These are phyloP conservation scores for Globisporangium iwayamae DNA, from an alignment of 352 stramenopile species.

Conservation along the genomic window DNA sequence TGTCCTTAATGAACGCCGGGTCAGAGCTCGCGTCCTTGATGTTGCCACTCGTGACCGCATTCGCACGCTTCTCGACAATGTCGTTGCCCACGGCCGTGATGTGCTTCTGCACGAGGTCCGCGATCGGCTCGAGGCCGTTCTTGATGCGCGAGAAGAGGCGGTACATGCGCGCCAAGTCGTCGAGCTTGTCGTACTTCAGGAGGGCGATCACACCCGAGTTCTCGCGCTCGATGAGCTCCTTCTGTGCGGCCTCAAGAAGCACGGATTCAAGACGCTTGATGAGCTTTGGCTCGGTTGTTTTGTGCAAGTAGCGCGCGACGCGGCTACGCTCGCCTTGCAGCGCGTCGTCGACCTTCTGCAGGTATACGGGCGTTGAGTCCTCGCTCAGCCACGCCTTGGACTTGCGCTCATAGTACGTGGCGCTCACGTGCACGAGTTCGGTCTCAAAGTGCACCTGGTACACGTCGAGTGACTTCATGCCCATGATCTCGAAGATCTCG, in stretches of 20 bases:
- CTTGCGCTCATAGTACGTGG: slow-evolving; percentile 95
- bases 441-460: slow-evolving; percentile 96
- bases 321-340: slow-evolving; percentile 79
- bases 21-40: slow-evolving; percentile 91
- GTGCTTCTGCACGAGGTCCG: slow-evolving; percentile 94
- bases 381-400: slow-evolving; percentile 96
- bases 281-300: slow-evolving; percentile 94
- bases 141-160: slow-evolving; percentile 95
- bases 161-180: slow-evolving; percentile 98
- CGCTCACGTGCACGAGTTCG: slow-evolving; percentile 91
- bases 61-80: slow-evolving; percentile 83
- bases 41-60: slow-evolving; percentile 89
- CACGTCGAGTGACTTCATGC: slow-evolving; percentile 94
- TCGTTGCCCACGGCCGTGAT: slow-evolving; percentile 89
- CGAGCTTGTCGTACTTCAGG: slow-evolving; percentile 96
- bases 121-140: slow-evolving; percentile 96
- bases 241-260: slow-evolving; percentile 94
- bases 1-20: slow-evolving; percentile 97
- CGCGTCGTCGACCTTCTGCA: slow-evolving; percentile 93
- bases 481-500: slow-evolving; percentile 98
- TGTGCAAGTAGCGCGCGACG: slow-evolving; percentile 96
- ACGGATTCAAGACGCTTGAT: slow-evolving; percentile 92
- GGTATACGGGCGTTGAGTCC: slow-evolving; percentile 97
- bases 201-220: slow-evolving; percentile 94
- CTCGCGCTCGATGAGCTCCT: slow-evolving; percentile 97